Evolutionary conservation across 2,329 filamentous ascomycete genomes (phyloP).

Genomic region (Plectosphaerella plurivora): DNA sequence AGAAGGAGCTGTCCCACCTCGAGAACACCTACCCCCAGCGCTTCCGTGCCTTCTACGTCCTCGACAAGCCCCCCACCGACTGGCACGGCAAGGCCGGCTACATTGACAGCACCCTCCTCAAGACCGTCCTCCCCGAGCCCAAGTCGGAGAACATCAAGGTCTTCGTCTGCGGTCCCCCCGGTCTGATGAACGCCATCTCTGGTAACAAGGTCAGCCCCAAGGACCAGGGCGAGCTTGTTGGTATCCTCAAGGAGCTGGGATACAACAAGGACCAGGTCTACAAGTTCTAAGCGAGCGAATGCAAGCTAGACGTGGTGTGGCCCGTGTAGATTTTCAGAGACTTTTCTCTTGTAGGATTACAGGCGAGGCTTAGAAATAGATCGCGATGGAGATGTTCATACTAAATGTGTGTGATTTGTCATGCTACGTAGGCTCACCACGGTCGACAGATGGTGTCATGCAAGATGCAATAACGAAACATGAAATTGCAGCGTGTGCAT

Average conservation of each 20-base stretch:
- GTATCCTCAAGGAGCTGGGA: conserved; percentile 77
- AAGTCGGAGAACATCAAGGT: conserved; percentile 91
- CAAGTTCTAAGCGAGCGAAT: conserved; percentile 69
- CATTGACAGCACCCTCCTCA: conserved; percentile 87
- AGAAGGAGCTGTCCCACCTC: conserved; percentile 76
- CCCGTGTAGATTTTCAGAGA: not conserved
- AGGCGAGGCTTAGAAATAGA: conserved; percentile 10
- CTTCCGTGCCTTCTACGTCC: conserved; percentile 91
- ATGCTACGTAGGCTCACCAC: too few species aligned
- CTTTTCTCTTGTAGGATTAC: conserved; percentile 6
- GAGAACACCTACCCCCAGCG: conserved; percentile 95
- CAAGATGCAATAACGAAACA: too few species aligned
- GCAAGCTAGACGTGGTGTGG: not conserved
- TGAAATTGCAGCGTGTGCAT: too few species aligned
- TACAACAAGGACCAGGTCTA: conserved; percentile 73
- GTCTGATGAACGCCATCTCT: conserved; percentile 88
- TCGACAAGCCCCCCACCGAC: conserved; percentile 76
- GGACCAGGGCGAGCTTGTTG: conserved; percentile 88
- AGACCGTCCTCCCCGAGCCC: conserved; percentile 90
- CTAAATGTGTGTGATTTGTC: too few species aligned
- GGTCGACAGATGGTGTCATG: too few species aligned
- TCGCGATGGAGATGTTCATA: not conserved
- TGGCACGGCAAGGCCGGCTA: conserved; percentile 76
- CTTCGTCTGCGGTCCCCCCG: conserved; percentile 92
- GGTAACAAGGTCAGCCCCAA: conserved; percentile 86